Evolutionary conservation across 2,329 filamentous ascomycete species (phyloP), one percentile per base, ranked within the genome.

Genomic region (Claviceps sp.): DNA sequence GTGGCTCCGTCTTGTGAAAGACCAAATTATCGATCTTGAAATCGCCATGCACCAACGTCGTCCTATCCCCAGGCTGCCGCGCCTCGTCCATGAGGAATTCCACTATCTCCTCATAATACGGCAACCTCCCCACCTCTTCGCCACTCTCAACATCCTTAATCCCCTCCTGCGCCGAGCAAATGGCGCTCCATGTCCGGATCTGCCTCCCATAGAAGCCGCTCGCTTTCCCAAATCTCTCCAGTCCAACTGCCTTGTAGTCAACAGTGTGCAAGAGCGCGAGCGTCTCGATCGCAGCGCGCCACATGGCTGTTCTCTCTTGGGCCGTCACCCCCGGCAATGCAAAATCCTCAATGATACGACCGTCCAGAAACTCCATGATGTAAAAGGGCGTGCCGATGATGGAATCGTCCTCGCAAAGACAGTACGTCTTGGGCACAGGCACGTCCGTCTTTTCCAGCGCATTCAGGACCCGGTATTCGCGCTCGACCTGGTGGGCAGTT

Each of bases 401-500:
- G 53, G 69, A 71, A 42, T 75, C 72, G 69, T 97, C 90, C 67
- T 94, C 85, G 70, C 93, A 98, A 17, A 97, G 78, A 62, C 84
- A 85, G 66, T 89, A 85, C 11, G 88, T 81, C 65, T 79, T 84
- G 4, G 93, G 93, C 0, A 95, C 89, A 0, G 90, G 87, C 8
- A 97, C 89, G 64, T 87, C 82, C 19, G 88, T 94, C 51, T 73
- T 57, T 52, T 82, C 80, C 37, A 97, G 77, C 2, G 91, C 90
- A 65, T 87, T 81, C 63, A 97, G 86, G 63, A 97, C 86, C 62
- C 85, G 83, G 72, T 93, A 93, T 70, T 98, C 93, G 61, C 93
- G 86, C 72, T 98, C 93, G 62, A 98, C 91, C 67, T 91, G 87
- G 73, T 98, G 93, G 10, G 93, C 93, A 2, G 91, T 91, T 72